Base-by-base conservation (phyloP, 306 rosid species). In the Vachellia collinsii region DNA sequence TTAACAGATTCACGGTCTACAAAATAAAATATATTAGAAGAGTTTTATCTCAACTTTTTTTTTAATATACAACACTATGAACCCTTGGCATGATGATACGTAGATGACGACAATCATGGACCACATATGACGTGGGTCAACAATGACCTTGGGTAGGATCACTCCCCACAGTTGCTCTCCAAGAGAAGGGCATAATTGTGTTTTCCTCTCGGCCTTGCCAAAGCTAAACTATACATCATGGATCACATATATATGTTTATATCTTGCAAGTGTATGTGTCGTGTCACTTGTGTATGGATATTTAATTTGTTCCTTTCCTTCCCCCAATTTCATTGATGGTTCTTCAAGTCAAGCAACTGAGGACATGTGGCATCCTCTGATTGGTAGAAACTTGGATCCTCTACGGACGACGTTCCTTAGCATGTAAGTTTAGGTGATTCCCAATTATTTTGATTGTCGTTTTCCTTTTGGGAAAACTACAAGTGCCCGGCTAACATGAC, bases 271-370 rank as follows among this genome's bases (percentile, higher is more conserved):
- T 62, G 68, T 7, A 11, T 19, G 68, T 7, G 25, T 19, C 23
- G 63, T 8, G n/a, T n/a, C n/a, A n/a, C n/a, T n/a, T n/a, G n/a
- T n/a, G 9, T 4, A 20, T 56, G 8, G 13, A 56, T 56, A 3
- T 8, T 56, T 56, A 56, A 20, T 56, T 56, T 23, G 70, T 64
- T 64, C 70, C 70, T 36, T 64, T 8, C 44, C 70, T 64, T 64
- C 11, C 11, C 42, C 7, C 44, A 14, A 11, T 64, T 14, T 11
- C 11, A 7, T 34, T 16, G 70, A 16, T 67, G 72, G 50, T 39
- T 67, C 29, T 1, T 39, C 72, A 66, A 66, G 72, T 8, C 14
- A 66, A 66, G 72, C 44, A 66, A 66, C 47, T 34, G 4, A 3
- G 4, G 9, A 39, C 72, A 66, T 9, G 10, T 9, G 72, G 48